Evolutionary conservation across 2,329 filamentous ascomycete species (phyloP), one percentile per base, ranked within the genome.

Genomic region (Aspergillus pseudonomiae): DNA sequence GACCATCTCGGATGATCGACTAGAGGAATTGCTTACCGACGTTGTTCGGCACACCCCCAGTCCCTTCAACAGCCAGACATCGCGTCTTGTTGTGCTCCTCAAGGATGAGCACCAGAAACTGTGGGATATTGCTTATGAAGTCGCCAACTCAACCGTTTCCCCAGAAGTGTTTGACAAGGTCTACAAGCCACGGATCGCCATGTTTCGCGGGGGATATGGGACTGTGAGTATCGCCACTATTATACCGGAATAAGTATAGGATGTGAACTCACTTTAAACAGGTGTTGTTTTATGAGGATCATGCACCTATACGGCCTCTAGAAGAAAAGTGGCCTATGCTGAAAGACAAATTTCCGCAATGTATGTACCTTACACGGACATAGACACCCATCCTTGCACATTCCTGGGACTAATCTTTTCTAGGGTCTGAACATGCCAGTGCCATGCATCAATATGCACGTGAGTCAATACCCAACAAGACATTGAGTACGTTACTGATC

Each of bases 1-100:
- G 57, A 72, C 76, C 39, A 74, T 78, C 43, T 63, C 75, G 4
- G 77, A 80, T 66, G 69, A 73, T 41, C 70, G 75, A 67, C 71
- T 80, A 62, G 73, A 78, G 57, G 71, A 75, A 56, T 71, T 80
- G 34, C 75, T 80, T 41, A 72, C 78, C 59, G 67, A 73, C 14
- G 83, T 88, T 60, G 82, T 95, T 69, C 82, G 87, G 64, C 84
- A 93, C 77, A 84, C 90, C 1, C 94, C 94, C 48, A 90, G 87
- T 59, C 88, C 89, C 68, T 97, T 97, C 89, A 97, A 97, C 88
- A 91, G 88, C 48, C 94, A 97, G 83, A 88, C 88, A 70, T 90
- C 91, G 69, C 89, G 94, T 64, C 81, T 91, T 63, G 86, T 96
- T 55, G 86, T 97, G 58, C 87, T 97, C 60, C 85, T 95, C 73